Evolutionary conservation across 148 eudicot species (phyloP), one percentile per base, ranked within the genome.

Genomic region (Spergularia marina): DNA sequence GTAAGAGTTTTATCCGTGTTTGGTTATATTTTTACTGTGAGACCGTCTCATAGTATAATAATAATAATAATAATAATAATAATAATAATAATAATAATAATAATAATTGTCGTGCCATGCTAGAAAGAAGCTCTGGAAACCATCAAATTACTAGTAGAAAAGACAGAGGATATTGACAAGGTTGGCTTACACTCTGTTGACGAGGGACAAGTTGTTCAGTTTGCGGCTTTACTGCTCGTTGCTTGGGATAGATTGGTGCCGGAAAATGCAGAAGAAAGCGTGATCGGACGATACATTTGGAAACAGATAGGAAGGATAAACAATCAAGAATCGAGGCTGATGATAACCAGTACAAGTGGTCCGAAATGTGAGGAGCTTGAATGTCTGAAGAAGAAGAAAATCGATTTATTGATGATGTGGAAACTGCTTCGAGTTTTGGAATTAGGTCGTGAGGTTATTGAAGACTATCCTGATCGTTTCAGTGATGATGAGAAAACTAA

Each of bases 211-310:
- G 41, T 62, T 0, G 41, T 62, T 25, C 23, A 6, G 17, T 15
- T 62, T 25, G 41, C 66, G 66, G 66, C 40, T 10, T 62, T 62
- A 34, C 41, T 62, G 3, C 10, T 62, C 6, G 39, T 13, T 62
- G 66, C 66, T 12, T 62, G 66, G 66, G 14, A 62, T 62, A 62
- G 66, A 62, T 12, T 57, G n/a, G 61, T 57, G 16, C 61, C 61
- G 21, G 61, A 57, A 18, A 18, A 17, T 17, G 61, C 61, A 57
- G 61, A 57, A 57, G 61, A 57, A 17, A 57, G 61, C 61, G 3
- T 57, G 61, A 7, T 57, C 5, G 61, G 18, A n/a, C 20, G 21
- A 57, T 23, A 57, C 61, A n/a, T 57, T 18, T 17, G 61, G 61
- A 23, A 23, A 57, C 61, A 57, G 1, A 57, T 57, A 6, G 61